phyloP scores from a whole-genome alignment of 73 alveolate species.

The Uronychia setigera region DNA sequence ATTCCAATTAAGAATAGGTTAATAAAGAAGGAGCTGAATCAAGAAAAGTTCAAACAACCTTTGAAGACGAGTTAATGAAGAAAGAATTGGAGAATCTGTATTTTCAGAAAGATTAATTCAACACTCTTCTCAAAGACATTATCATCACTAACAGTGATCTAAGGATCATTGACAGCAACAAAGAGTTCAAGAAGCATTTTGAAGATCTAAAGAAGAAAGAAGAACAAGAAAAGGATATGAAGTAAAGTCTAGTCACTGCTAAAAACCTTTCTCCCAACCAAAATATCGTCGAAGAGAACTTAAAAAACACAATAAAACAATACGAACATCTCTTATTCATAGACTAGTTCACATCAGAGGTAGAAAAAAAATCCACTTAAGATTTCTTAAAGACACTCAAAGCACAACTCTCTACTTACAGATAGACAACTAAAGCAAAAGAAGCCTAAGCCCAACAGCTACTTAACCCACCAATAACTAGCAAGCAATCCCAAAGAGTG shows the following conservation, averaged over 20 bases:
- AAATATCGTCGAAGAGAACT: not conserved
- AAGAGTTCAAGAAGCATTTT: not conserved
- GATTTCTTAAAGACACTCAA: not conserved
- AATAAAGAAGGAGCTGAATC: not conserved
- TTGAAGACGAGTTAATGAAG: too few relatives aligned
- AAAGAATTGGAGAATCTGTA: too few relatives aligned
- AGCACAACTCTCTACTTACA: conserved; percentile 2
- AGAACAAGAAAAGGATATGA: not conserved
- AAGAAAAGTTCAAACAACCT: not conserved
- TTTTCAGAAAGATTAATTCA: not conserved
- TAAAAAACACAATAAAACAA: conserved; percentile 3
- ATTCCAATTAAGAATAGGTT: not conserved
- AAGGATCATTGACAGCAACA: not conserved
- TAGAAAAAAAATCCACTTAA: conserved; percentile 9
- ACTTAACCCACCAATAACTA: too few relatives aligned
- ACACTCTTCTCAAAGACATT: not conserved
- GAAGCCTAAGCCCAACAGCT: not conserved
- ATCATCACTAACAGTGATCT: not conserved
- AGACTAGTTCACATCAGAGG: not conserved
- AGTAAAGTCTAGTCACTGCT: not conserved
- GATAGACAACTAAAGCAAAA: not conserved
- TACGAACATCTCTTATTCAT: conserved; percentile 4
- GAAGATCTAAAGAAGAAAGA: too few relatives aligned
- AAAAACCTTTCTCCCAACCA: not conserved
- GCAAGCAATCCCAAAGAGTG: not conserved